These are phyloP conservation scores for Ormosia emarginata DNA, from an alignment of 306 rosid genomes.

Conservation along the genomic window DNA sequence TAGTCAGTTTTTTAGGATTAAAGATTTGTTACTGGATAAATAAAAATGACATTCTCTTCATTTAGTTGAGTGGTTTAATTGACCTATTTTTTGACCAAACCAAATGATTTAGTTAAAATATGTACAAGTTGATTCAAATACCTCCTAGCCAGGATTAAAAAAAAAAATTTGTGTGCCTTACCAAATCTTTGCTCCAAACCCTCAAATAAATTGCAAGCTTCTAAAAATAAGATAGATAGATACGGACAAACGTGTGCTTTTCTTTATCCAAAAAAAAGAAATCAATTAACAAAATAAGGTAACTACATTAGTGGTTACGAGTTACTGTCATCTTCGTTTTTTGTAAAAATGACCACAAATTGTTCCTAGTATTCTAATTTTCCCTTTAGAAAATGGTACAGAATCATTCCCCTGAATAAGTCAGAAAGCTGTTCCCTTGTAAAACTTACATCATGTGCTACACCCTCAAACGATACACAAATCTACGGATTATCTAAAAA, in stretches of 20 bases:
- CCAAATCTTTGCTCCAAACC: background rate
- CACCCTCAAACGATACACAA: background rate
- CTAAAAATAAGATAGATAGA: background rate
- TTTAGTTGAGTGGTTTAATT: too few relatives aligned
- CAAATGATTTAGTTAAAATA: too few relatives aligned
- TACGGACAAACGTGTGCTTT: background rate
- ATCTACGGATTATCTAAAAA: background rate
- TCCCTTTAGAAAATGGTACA: background rate
- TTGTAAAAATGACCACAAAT: background rate
- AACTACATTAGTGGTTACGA: background rate
- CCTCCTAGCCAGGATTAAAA: too few relatives aligned
- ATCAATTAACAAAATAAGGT: background rate
- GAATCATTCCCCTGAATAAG: conserved; percentile 16
- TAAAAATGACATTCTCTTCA: too few relatives aligned
- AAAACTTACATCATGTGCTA: conserved; percentile 12
- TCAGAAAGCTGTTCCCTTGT: conserved; percentile 15
- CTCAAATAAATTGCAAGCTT: background rate
- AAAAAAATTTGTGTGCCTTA: background rate
- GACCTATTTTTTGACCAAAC: too few relatives aligned
- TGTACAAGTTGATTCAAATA: too few relatives aligned
- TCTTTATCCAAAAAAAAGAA: background rate
- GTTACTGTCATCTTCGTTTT: background rate
- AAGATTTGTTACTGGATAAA: too few relatives aligned
- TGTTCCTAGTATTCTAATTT: background rate
- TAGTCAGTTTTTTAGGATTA: too few relatives aligned